phyloP scores from a whole-genome alignment of 176 grass and related monocot species.

The Oryza officinalis region DNA sequence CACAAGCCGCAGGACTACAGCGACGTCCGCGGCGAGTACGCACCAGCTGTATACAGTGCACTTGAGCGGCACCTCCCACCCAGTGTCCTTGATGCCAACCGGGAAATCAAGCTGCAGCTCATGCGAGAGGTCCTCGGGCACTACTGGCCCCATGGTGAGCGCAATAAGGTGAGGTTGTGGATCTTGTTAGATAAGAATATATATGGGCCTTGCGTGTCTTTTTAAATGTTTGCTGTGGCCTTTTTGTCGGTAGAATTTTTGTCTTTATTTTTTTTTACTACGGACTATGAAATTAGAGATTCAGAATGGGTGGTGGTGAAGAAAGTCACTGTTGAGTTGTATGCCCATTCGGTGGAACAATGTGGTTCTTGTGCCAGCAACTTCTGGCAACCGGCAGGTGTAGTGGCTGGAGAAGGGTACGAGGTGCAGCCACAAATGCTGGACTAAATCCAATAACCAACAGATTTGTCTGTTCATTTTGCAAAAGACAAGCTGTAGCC shows the following conservation, averaged over 20 bases:
- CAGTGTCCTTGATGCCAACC: constrained; percentile 63
- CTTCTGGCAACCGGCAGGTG: not conserved
- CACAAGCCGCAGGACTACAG: constrained; percentile 64
- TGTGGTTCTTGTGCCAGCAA: not conserved
- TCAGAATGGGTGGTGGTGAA: not conserved
- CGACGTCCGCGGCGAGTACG: constrained; percentile 66
- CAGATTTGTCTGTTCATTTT: not conserved
- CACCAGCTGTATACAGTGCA: constrained; percentile 66
- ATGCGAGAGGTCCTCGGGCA: constrained; percentile 66
- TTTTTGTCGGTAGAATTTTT: constrained; percentile 5
- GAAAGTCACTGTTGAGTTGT: not conserved
- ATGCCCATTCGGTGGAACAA: not conserved
- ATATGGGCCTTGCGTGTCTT: not conserved
- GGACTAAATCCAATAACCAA: not conserved
- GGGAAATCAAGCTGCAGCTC: constrained; percentile 61
- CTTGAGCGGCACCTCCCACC: constrained; percentile 80
- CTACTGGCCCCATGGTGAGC: constrained; percentile 79
- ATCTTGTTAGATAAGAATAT: not conserved
- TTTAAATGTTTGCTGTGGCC: not conserved
- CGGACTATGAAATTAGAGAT: not conserved
- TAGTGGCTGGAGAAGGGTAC: not conserved
- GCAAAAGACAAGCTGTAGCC: not conserved
- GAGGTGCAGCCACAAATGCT: not conserved
- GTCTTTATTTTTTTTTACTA: not conserved
- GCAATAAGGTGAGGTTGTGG: constrained; percentile 52